A percentile compares a stretch with the other conserved stretches of the same genome.
phyloP scores from a whole-genome alignment of 2,329 filamentous ascomycete genomes.

The Botrytis deweyae region DNA sequence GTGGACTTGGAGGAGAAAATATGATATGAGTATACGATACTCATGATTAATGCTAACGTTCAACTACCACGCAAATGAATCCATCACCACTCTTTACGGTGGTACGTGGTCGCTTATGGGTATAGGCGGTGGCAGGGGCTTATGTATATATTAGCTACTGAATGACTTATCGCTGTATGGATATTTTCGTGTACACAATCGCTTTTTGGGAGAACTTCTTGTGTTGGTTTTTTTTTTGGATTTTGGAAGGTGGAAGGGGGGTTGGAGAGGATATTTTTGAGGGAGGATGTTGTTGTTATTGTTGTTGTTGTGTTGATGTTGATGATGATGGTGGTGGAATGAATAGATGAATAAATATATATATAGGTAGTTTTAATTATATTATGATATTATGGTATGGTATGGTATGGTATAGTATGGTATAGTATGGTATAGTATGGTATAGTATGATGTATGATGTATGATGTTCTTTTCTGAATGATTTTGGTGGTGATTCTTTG shows the following conservation, averaged over 20 bases:
- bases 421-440: too few relatives aligned
- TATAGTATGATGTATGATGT: too few relatives aligned
- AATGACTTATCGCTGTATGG: background rate
- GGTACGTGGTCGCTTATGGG: background rate
- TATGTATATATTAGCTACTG: background rate
- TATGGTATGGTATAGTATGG: too few relatives aligned
- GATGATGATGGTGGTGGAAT: background rate
- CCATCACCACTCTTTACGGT: background rate
- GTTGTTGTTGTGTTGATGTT: too few relatives aligned
- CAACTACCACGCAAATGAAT: background rate
- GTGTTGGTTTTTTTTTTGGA: background rate
- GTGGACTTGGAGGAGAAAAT: background rate
- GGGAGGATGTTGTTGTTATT: background rate
- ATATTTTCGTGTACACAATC: constrained; percentile 2
- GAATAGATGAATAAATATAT: background rate
- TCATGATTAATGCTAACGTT: constrained; percentile 4
- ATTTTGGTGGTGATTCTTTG: background rate
- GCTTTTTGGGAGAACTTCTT: background rate
- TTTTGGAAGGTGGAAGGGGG: background rate
- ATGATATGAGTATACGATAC: constrained; percentile 2
- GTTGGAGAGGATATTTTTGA: background rate
- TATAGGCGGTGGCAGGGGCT: background rate
- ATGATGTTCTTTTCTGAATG: background rate
- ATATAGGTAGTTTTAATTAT: background rate
- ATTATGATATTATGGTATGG: background rate